These are phyloP conservation scores for Globisporangium recalcitrans DNA, from an alignment of 352 stramenopile species.

Conservation along the genomic window DNA sequence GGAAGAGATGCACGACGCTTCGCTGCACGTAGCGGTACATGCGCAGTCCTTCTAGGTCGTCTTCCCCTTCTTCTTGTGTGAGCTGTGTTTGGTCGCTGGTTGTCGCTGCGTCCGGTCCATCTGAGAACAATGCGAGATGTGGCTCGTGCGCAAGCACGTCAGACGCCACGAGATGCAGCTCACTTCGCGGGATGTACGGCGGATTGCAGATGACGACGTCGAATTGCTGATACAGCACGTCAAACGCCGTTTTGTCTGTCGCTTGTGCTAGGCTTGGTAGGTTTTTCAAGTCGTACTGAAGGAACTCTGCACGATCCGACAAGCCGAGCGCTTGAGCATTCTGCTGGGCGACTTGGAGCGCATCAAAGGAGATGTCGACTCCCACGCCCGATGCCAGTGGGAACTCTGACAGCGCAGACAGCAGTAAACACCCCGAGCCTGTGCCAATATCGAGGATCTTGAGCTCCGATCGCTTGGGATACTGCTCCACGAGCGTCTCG, in stretches of 20 bases:
- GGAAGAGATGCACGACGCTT: constrained; percentile 33
- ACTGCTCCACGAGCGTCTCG: constrained; percentile 50
- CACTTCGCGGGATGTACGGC: constrained; percentile 57
- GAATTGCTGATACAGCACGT: constrained; percentile 34
- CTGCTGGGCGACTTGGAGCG: constrained; percentile 41
- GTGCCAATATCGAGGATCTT: constrained; percentile 68
- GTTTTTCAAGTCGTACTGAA: constrained; percentile 35
- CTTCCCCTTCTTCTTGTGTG: constrained; percentile 2
- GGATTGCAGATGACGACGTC: constrained; percentile 74
- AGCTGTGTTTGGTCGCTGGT: background rate
- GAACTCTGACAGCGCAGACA: constrained; percentile 60
- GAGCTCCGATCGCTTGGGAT: constrained; percentile 30
- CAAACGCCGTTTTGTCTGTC: background rate
- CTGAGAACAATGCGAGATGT: constrained; percentile 67
- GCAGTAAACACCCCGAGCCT: constrained; percentile 58
- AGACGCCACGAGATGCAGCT: constrained; percentile 46
- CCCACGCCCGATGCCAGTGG: constrained; percentile 45
- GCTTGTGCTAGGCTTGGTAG: constrained; percentile 7
- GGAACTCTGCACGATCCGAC: constrained; percentile 11
- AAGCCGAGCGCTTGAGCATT: constrained; percentile 36
- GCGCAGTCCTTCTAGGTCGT: constrained; percentile 30
- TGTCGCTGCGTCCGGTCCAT: constrained; percentile 20
- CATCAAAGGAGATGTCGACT: constrained; percentile 49
- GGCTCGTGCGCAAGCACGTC: constrained; percentile 68
- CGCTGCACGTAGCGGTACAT: constrained; percentile 47